These are phyloP conservation scores for Chlorophyllum brunneum DNA, from an alignment of 768 basidiomycete species.

Conservation along the genomic window DNA sequence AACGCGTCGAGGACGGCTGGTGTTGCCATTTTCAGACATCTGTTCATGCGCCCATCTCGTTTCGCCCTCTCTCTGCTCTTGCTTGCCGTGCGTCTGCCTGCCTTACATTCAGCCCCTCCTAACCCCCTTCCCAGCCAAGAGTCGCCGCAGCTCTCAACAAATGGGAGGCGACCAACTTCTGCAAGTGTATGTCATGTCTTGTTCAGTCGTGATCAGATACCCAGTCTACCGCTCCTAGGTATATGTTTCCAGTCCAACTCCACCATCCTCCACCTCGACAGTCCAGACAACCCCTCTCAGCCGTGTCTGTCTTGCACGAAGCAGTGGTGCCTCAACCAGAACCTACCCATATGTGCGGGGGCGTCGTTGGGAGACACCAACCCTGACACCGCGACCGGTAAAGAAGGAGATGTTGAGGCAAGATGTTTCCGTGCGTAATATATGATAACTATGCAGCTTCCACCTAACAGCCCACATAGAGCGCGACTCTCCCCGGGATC, in stretches of 20 bases:
- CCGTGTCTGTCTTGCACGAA: conserved; percentile 93
- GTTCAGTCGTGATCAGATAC: no score
- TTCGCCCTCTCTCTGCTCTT: conserved; percentile 15
- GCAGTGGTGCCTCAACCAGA: conserved; percentile 93
- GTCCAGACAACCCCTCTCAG: conserved; percentile 81
- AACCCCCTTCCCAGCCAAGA: conserved; percentile 15
- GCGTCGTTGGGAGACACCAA: conserved; percentile 83
- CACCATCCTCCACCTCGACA: conserved; percentile 75
- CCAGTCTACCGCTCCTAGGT: conserved; percentile 42
- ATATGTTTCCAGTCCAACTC: conserved; percentile 90
- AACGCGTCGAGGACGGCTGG: conserved; percentile 2
- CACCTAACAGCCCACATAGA: conserved; percentile 46
- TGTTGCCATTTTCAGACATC: conserved; percentile 10
- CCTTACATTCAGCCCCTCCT: background rate
- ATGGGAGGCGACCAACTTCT: conserved; percentile 90
- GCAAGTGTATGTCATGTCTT: conserved; percentile 61
- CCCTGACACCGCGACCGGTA: conserved; percentile 90
- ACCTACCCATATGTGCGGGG: conserved; percentile 77
- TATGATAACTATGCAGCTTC: conserved; percentile 3
- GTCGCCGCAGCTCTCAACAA: conserved; percentile 45
- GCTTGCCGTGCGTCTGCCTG: conserved; percentile 19
- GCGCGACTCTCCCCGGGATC: conserved; percentile 93
- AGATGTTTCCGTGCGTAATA: conserved; percentile 89
- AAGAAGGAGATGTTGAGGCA: conserved; percentile 94
- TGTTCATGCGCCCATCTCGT: background rate